Evolutionary conservation across 305 asterid genomes (phyloP), one percentile per base, ranked within the genome.

Genomic region (Fraxinus albicans): DNA sequence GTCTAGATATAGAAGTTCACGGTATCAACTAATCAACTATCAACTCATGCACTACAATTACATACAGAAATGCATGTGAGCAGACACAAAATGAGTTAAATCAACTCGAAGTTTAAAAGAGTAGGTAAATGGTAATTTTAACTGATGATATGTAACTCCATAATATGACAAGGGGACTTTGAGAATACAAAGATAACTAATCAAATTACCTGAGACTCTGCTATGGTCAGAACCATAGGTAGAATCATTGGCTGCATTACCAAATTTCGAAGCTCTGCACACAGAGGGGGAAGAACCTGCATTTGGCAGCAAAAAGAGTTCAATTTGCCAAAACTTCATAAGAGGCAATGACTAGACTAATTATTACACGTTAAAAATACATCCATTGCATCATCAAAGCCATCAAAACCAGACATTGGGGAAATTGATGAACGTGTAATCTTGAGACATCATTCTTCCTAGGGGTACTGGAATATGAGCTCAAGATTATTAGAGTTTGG

Each of bases 271-370:
- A 96, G 99, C 91, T 96, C 99, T 17, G 99, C 97, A 83, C 98
- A 95, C 83, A 96, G 97, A 76, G 99, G 99, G 80, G 99, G 99
- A 85, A 96, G 99, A 89, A 96, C 99, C 99, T 96, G 91, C 72
- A 86, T 76, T 69, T 73, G 82, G 80, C 78, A 74, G 50, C 77
- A 58, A 72, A 44, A 86, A 7, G 58, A 80, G 72, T 73, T 83
- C 63, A 83, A 35, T 76, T 80, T 79, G 77, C 77, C 29, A 8
- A 82, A 81, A 76, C 81, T 80, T 77, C 81, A 58, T 82, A 76
- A 17, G 82, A 83, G 77, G 78, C 79, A 87, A 86, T 77, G 50
- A 60, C 82, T 7, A 77, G 60, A 36, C n/a, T 50, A 67, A 35
- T 5, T 74, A 80, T 33, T 55, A 81, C 70, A 85, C 67, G 38